These are phyloP conservation scores for Aspergillus fumigatiaffinis DNA, from an alignment of 2,329 filamentous ascomycete species.

Conservation along the genomic window DNA sequence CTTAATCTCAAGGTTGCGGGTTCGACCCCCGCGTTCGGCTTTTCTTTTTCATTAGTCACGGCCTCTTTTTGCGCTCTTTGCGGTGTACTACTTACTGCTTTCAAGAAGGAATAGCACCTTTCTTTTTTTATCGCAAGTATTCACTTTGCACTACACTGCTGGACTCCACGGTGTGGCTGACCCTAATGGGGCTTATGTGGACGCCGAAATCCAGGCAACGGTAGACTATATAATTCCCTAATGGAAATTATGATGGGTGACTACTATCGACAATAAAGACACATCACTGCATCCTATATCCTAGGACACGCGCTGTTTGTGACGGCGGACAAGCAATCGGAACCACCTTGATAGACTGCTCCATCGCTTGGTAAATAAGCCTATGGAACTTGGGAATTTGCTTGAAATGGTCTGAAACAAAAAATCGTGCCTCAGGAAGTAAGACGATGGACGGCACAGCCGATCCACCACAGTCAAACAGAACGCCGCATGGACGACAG, in stretches of 20 bases:
- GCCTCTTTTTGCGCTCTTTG: background rate
- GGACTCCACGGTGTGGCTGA: background rate
- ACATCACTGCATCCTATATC: background rate
- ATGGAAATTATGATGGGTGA: background rate
- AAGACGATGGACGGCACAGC: constrained; percentile 7
- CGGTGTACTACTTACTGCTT: no score
- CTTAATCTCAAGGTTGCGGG: constrained; percentile 45
- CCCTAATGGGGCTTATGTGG: no score
- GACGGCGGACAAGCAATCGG: background rate
- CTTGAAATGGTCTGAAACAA: background rate
- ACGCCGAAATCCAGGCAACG: background rate
- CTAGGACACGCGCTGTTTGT: background rate
- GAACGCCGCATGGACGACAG: constrained; percentile 24
- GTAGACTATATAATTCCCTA: background rate
- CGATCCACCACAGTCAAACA: constrained; percentile 5
- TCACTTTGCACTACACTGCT: background rate
- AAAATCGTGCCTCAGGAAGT: background rate
- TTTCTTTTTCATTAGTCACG: background rate
- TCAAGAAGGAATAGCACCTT: background rate
- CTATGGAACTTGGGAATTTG: background rate
- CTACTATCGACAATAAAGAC: background rate
- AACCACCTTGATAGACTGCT: background rate
- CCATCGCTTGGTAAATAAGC: background rate
- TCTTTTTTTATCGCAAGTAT: background rate
- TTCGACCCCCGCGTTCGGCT: constrained; percentile 43